A percentile compares a stretch with the other conserved stretches of the same genome.
These are phyloP conservation scores for Quercus agrifolia DNA, from an alignment of 306 rosid genomes.

Conservation along the genomic window DNA sequence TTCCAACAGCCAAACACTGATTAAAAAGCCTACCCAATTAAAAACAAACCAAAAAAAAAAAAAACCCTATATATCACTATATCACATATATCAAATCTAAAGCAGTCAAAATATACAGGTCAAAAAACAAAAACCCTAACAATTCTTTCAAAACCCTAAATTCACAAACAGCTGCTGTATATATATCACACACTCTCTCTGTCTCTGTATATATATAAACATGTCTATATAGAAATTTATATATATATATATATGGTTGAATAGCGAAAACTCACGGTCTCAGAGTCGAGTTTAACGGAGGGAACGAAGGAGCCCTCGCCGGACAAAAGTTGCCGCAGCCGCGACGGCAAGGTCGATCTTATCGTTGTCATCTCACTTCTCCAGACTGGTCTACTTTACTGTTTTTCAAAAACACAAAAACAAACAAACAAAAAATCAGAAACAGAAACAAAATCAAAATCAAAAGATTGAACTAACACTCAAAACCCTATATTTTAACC, in stretches of 20 bases:
- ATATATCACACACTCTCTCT: no score
- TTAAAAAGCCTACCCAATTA: not conserved
- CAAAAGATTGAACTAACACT: slow-evolving; percentile 1
- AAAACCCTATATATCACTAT: not conserved
- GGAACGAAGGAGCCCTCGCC: slow-evolving; percentile 85
- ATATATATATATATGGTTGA: not conserved
- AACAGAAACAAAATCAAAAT: slow-evolving; percentile 13
- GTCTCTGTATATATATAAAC: not conserved
- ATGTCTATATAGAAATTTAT: not conserved
- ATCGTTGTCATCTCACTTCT: slow-evolving; percentile 75
- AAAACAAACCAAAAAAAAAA: not conserved
- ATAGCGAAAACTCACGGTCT: slow-evolving; percentile 58
- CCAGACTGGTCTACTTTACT: slow-evolving; percentile 66
- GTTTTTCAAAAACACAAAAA: slow-evolving; percentile 12
- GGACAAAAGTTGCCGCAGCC: slow-evolving; percentile 89
- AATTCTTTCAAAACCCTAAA: slow-evolving; percentile 3
- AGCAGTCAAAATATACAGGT: not conserved
- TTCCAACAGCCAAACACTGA: not conserved
- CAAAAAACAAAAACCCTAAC: slow-evolving; percentile 22
- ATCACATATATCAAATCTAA: not conserved
- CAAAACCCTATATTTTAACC: slow-evolving; percentile 8
- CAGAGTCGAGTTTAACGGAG: slow-evolving; percentile 77
- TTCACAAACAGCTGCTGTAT: not conserved
- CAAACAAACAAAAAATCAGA: not conserved
- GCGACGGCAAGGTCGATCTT: slow-evolving; percentile 92